Base-by-base conservation (phyloP, 352 stramenopile genomes). In the Thalassiosira livingstoniorum region DNA sequence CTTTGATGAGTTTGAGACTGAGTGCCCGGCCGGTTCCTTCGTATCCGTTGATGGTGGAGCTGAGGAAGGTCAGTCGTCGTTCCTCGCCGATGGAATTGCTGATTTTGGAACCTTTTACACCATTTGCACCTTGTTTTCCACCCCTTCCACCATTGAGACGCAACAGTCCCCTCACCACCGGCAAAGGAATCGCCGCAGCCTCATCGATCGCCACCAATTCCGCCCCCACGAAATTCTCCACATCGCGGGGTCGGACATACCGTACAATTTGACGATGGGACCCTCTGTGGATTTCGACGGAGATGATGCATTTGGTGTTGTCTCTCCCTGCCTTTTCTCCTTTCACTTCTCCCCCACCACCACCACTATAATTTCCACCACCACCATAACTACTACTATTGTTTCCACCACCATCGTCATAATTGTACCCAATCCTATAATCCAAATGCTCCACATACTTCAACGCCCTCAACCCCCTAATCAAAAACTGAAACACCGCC, bases 1-100 rank as follows among this genome's bases (percentile, higher is more conserved):
- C 98, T 65, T 99, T 97, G 75, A 99, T 96, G 13, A 99, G 93
- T 91, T 99, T 99, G 34, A 99, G 92, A 73, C 97, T 99, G 21
- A 99, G 90, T 64, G 97, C 98, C 57, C 98, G 89, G 27, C 98
- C 98, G 2, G 98, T 99, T 55, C 98, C 98, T 95, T 99, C 98
- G 87, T 99, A 99, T 39, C 98, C 98, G 88, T 99, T 99, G 55
- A 99, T 97, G 2, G 98, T 99, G 32, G 97, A 99, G 78, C 96
- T 98, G 87, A 99, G 95, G 82, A 99, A 99, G 11, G 99, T 98
- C 7, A 99, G 78, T 42, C 87, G 87, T 37, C 75, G 35, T 7
- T 80, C 75, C 47, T 74, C 63, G 21, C 94, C 70, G 13, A 67
- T 63, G 18, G 27, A 74, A 47, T n/a, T 34, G 4, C 15, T 29